Conservation (phyloP, 345 rosid species). For the Geranium brycei region DNA sequence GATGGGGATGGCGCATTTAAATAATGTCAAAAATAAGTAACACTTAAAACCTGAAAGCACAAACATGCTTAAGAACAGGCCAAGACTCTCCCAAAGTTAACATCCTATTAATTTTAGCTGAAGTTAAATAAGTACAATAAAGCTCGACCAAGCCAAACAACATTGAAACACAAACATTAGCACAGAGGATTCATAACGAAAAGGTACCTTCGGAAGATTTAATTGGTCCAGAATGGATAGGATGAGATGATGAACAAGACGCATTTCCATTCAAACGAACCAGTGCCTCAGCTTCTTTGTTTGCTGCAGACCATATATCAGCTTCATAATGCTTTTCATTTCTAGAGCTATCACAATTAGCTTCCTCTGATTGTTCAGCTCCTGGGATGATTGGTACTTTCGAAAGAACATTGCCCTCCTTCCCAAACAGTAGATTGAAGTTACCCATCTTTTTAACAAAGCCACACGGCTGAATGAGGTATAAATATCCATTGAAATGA, state of each 20-base stretch:
- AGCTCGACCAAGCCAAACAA: neutral
- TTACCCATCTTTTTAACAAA: neutral
- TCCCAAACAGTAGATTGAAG: conserved; percentile 3
- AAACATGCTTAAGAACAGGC: neutral
- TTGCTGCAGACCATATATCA: conserved; percentile 18
- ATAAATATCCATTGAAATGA: neutral
- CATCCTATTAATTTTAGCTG: no score
- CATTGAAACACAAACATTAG: neutral
- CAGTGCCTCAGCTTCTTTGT: conserved; percentile 27
- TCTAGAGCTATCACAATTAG: conserved; percentile 11
- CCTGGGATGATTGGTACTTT: conserved; percentile 1
- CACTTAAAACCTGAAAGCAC: neutral
- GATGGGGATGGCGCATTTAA: neutral
- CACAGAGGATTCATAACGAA: conserved; percentile 2
- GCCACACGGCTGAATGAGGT: neutral
- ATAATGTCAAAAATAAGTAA: no score
- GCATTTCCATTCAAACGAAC: conserved; percentile 23
- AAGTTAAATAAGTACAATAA: no score
- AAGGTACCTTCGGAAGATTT: conserved; percentile 31
- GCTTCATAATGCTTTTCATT: conserved; percentile 18
- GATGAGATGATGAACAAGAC: conserved; percentile 19
- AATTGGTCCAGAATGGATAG: conserved; percentile 19
- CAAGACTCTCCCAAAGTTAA: no score
- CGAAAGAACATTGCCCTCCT: conserved; percentile 10
- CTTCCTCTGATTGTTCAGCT: conserved; percentile 8